Percentiles rank a stretch among this genome's conserved stretches.
phyloP scores from a whole-genome alignment of 345 rosid species.

The Eucalyptus pumila region DNA sequence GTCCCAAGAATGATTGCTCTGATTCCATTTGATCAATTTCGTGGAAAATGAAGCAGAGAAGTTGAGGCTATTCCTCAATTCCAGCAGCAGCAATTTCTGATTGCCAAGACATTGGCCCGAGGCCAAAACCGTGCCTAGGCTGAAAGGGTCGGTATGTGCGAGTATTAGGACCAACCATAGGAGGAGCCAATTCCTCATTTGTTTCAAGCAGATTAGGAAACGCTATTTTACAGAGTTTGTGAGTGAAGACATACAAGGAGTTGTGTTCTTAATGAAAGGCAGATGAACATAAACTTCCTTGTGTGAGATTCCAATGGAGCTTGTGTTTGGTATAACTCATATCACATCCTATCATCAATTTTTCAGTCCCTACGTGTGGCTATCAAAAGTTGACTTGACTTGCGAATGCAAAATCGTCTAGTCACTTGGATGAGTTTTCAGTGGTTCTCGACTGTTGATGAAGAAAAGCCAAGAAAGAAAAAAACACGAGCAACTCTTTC shows the following conservation, averaged over 20 bases:
- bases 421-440: too few relatives aligned
- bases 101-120: constrained; percentile 12
- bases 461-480: too few relatives aligned
- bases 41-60: neutral
- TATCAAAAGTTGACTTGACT: too few relatives aligned
- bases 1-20: constrained; percentile 9
- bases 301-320: too few relatives aligned
- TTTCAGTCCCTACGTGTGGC: too few relatives aligned
- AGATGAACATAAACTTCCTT: too few relatives aligned
- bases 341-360: too few relatives aligned
- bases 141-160: neutral
- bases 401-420: too few relatives aligned
- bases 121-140: neutral
- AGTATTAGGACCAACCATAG: neutral
- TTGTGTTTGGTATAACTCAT: too few relatives aligned
- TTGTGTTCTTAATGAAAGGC: neutral
- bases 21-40: constrained; percentile 8
- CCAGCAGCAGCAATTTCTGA: constrained; percentile 14
- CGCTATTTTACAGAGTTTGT: neutral
- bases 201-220: neutral
- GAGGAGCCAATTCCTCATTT: neutral
- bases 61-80: constrained; percentile 4
- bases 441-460: too few relatives aligned
- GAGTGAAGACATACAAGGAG: neutral
- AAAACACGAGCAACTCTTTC: too few relatives aligned